Base-by-base conservation (phyloP, 805 yeast genomes). In the Isabelozyma rhagii region DNA sequence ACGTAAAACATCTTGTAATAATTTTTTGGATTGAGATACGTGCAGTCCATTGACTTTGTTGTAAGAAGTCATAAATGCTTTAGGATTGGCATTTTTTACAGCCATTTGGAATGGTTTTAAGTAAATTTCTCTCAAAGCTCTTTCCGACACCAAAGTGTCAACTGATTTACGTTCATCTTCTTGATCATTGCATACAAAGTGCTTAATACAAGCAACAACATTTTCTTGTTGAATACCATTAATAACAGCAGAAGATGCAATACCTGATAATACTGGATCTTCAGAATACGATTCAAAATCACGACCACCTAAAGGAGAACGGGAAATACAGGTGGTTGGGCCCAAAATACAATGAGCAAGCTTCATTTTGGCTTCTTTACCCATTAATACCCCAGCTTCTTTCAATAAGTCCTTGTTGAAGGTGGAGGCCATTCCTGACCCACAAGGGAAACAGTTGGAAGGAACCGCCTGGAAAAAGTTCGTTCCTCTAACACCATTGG, bases 41-140 rank as follows among this genome's bases (percentile, higher is more conserved):
- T 83, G 87, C 10, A 58, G 75, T 39, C 87, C 89, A 56, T 84
- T 84, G 57, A 84, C 74, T 58, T 76, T 81, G 66, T 82, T 84
- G 68, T 83, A 84, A 45, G 83, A 69, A 17, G 86, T 80, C 89
- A 84, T 84, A 51, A 82, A 62, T 3, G 80, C 70, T 49, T 68
- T 69, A 27, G 89, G 89, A 47, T 75, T 61, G 21, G 84, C 47
- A 50, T 79, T 71, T 49, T 78, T 69, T 15, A 81, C 60, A 15
- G 87, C 86, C 42, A 84, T 64, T 64, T 82, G 82, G 68, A 84
- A 84, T 1, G 89, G 87, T 54, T 74, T 75, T 60, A 84, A 68
- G 63, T 84, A 84, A 48, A 84, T 76, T 62, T 84, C 89, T 58
- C 89, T 74, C 51, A 84, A 66, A 3, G 89, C 88, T 58, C 89